These are phyloP conservation scores for Penicillium pulvis DNA, from an alignment of 495 filamentous ascomycete species.

Conservation along the genomic window DNA sequence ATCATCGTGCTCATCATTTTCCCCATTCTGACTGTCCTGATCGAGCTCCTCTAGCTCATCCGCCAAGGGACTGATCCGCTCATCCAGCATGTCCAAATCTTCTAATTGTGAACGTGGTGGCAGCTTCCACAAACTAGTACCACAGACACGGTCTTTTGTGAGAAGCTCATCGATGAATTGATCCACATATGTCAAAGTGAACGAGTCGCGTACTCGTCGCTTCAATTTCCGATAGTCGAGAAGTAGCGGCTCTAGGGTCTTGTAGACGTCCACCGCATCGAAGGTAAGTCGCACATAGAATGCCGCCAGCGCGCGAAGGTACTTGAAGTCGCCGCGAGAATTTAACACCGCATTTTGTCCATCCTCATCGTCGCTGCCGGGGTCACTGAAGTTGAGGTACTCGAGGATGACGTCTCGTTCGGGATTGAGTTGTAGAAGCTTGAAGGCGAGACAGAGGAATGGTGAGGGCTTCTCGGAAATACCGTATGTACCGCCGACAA, in stretches of 20 bases:
- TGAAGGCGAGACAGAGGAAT: constrained; percentile 94
- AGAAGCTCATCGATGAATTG: constrained; percentile 92
- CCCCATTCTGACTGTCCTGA: constrained; percentile 57
- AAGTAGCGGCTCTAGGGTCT: constrained; percentile 77
- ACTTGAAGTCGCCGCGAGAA: constrained; percentile 79
- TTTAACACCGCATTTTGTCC: constrained; percentile 34
- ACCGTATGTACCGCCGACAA: constrained; percentile 84
- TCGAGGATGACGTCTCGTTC: constrained; percentile 75
- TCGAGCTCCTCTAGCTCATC: constrained; percentile 85
- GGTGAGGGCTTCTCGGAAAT: constrained; percentile 80
- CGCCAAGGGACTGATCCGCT: constrained; percentile 76
- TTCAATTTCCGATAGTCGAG: constrained; percentile 83
- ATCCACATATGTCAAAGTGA: constrained; percentile 78
- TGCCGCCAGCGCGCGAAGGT: constrained; percentile 80
- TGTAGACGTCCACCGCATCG: constrained; percentile 77
- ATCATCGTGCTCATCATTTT: constrained; percentile 21
- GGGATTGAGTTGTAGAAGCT: constrained; percentile 87
- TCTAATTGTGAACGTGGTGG: constrained; percentile 80
- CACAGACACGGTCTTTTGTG: constrained; percentile 86
- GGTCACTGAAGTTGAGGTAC: constrained; percentile 66
- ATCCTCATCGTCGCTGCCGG: constrained; percentile 37
- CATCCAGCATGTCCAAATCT: constrained; percentile 85
- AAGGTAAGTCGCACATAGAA: constrained; percentile 95
- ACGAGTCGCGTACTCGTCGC: constrained; percentile 69
- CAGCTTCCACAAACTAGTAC: constrained; percentile 90